These are phyloP conservation scores for Trametes villosa DNA, from an alignment of 768 basidiomycete species.

Conservation along the genomic window DNA sequence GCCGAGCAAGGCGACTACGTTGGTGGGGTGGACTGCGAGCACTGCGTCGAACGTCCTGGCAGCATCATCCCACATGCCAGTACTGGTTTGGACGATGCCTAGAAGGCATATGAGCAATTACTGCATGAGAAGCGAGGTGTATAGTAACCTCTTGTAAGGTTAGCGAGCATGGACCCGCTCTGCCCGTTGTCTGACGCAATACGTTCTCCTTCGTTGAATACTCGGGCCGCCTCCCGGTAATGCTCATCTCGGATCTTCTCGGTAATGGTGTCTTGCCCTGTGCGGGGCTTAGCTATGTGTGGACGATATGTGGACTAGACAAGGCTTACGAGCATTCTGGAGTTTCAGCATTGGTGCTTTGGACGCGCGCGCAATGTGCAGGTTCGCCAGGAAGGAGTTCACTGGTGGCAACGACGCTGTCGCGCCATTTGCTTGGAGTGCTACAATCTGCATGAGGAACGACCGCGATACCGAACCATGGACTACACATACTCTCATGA, in stretches of 20 bases:
- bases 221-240: slow-evolving; percentile 68
- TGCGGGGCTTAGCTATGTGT: background rate
- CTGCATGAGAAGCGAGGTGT: background rate
- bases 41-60: slow-evolving; percentile 81
- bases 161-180: slow-evolving; percentile 58
- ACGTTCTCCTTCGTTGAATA: slow-evolving; percentile 62
- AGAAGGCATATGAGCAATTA: background rate
- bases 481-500: slow-evolving; percentile 56
- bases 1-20: slow-evolving; percentile 85
- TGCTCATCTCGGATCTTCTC: slow-evolving; percentile 71
- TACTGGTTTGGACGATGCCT: slow-evolving; percentile 86
- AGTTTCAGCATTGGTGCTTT: slow-evolving; percentile 83
- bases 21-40: slow-evolving; percentile 77
- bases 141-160: slow-evolving; percentile 66
- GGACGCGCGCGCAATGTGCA: slow-evolving; percentile 78
- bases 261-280: slow-evolving; percentile 68
- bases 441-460: slow-evolving; percentile 38
- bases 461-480: background rate
- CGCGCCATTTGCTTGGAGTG: slow-evolving; percentile 54
- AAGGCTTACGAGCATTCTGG: slow-evolving; percentile 68
- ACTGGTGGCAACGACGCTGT: slow-evolving; percentile 66
- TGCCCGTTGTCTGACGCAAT: slow-evolving; percentile 61
- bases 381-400: slow-evolving; percentile 83
- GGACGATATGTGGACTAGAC: background rate
- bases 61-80: slow-evolving; percentile 81